Percentiles rank a stretch among this genome's conserved stretches.
phyloP scores from a whole-genome alignment of 192 early-diverging fungal genomes.

The Backusella sp. region DNA sequence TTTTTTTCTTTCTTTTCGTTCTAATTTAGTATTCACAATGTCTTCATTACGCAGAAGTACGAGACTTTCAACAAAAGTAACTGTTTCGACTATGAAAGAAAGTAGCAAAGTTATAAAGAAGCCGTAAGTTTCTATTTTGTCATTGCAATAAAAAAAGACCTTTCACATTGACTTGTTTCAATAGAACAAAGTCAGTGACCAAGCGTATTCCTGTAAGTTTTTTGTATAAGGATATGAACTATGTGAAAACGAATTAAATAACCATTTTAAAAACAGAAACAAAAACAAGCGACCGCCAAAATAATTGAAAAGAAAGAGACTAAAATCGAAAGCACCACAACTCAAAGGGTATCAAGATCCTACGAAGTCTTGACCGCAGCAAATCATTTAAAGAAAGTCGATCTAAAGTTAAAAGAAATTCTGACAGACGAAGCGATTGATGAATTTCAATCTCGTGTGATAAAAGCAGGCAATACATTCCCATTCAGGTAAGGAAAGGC shows the following conservation, averaged over 20 bases:
- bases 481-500: slow-evolving; percentile 24
- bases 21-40: neutral
- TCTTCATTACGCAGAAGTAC: neutral
- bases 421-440: slow-evolving; percentile 35
- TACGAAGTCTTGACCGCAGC: slow-evolving; percentile 26
- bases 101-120: neutral
- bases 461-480: slow-evolving; percentile 18
- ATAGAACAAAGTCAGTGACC: neutral
- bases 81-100: neutral
- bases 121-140: neutral
- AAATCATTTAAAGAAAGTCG: slow-evolving; percentile 40
- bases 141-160: neutral
- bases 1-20: neutral
- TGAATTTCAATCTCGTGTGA: slow-evolving; percentile 38
- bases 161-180: neutral
- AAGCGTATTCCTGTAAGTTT: neutral
- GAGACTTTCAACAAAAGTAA: neutral
- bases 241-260: neutral
- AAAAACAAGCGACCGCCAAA: neutral
- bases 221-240: neutral
- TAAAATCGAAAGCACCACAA: neutral
- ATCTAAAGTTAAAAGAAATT: slow-evolving; percentile 41
- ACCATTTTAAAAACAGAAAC: neutral
- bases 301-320: neutral
- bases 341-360: neutral